phyloP scores from a whole-genome alignment of 495 filamentous ascomycete genomes.

The Aspergillus affinis region DNA sequence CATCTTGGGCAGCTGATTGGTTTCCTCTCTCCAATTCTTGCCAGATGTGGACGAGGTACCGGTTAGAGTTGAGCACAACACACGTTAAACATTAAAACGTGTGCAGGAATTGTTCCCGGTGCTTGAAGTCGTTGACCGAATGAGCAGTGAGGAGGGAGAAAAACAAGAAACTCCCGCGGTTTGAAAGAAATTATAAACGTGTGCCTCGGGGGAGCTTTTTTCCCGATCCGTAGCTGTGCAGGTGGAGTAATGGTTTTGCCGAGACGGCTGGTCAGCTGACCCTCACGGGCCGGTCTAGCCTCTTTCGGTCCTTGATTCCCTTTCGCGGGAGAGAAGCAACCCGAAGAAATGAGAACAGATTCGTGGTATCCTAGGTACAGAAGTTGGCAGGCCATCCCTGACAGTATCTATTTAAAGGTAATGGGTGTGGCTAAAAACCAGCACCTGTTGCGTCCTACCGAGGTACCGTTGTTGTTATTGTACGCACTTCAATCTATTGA shows the following conservation, averaged over 20 bases:
- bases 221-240: not conserved
- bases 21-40: not conserved
- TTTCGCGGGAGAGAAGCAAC: too few species aligned
- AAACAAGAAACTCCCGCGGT: conserved; percentile 2
- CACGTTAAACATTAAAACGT: conserved; percentile 2
- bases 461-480: too few species aligned
- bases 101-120: not conserved
- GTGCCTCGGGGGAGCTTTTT: not conserved
- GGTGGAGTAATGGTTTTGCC: not conserved
- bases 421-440: too few species aligned
- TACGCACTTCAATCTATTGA: too few species aligned
- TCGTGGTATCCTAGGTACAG: too few species aligned
- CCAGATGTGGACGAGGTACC: not conserved
- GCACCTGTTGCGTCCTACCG: too few species aligned
- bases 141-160: conserved; percentile 14
- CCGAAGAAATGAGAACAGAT: too few species aligned
- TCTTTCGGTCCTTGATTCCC: too few species aligned
- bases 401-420: too few species aligned
- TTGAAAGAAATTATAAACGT: not conserved
- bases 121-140: not conserved
- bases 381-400: too few species aligned
- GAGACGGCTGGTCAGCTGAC: not conserved
- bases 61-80: not conserved
- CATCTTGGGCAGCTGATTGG: conserved; percentile 35
- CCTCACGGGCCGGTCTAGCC: not conserved